These are phyloP conservation scores for Pythium myriotylum DNA, from an alignment of 352 stramenopile genomes.

Conservation along the genomic window DNA sequence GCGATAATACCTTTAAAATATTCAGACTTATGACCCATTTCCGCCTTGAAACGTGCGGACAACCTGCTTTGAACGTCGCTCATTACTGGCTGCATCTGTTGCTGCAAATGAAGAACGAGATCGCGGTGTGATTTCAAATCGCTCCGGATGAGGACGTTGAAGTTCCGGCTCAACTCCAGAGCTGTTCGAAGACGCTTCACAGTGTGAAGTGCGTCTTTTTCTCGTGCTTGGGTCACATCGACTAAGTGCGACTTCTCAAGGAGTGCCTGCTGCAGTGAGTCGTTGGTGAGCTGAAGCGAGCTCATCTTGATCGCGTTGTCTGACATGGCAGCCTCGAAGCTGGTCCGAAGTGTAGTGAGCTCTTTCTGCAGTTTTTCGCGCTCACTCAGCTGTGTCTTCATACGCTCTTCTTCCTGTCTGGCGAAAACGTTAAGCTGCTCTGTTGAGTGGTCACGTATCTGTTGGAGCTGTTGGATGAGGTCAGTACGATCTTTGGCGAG, in stretches of 20 bases:
- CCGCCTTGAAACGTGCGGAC: neutral
- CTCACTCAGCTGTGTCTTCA: constrained; percentile 36
- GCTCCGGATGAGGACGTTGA: too few relatives aligned
- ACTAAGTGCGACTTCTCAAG: neutral
- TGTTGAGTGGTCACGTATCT: constrained; percentile 9
- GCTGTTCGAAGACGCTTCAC: neutral
- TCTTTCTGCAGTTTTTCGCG: constrained; percentile 33
- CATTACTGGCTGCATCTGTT: too few relatives aligned
- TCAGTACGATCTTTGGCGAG: neutral
- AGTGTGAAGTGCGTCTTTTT: neutral
- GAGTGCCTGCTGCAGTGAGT: constrained; percentile 4
- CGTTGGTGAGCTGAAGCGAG: constrained; percentile 8
- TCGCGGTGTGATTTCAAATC: too few relatives aligned
- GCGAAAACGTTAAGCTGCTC: constrained; percentile 12
- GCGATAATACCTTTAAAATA: neutral
- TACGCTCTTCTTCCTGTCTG: constrained; percentile 25
- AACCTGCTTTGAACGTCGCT: neutral
- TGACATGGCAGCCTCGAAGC: constrained; percentile 19
- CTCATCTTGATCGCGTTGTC: constrained; percentile 22
- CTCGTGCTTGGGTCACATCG: neutral
- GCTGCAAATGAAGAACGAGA: too few relatives aligned
- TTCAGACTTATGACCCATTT: neutral
- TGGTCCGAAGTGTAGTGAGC: constrained; percentile 19
- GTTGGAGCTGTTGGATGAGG: constrained; percentile 12
- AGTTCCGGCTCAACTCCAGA: too few relatives aligned